Base-by-base conservation (phyloP, 2,329 filamentous ascomycete species). In the Scedosporium dehoogii region DNA sequence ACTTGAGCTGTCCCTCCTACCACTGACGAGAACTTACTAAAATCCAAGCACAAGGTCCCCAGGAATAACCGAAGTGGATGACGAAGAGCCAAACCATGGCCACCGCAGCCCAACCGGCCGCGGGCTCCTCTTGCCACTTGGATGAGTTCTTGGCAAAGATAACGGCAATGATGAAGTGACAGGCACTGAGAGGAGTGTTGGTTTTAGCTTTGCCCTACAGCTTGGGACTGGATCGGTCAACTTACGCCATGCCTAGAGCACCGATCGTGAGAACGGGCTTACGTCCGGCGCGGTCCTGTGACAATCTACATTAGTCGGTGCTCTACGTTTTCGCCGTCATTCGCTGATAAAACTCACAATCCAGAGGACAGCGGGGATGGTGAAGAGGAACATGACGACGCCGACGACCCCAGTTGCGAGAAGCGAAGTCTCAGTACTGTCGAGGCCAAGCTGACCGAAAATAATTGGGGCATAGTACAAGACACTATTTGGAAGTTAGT, bases 31-130 rank as follows among this genome's bases (percentile, higher is more conserved):
- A 23, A 18, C 55, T 58, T 1, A 90, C 81, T 62, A 92, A 79
- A 64, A 90, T 89, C 89, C 89, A 91, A 0, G 85, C 82, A 67
- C 85, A 87, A 2, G 88, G 88, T 0, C 88, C 87, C 88, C 88
- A 92, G 0, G 82, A 85, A 70, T 90, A 91, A 33, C 86, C 89
- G 68, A 92, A 92, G 72, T 89, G 83, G 33, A 90, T 77, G 29
- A 90, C 85, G 66, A 89, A 91, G 0, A 92, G 78, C 88, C 88
- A 91, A 7, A 89, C 84, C 82, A 89, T 87, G 60, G 70, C 75
- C 2, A 81, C 77, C 5, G 81, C 86, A 0, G 87, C 88, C 89
- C 89, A 92, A 1, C 88, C 88, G 0, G 87, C 86, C 0, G 81
- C 82, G 6, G 72, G 68, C 64, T 91, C 81, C 0, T 75, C 70